phyloP scores from a whole-genome alignment of 2,329 filamentous ascomycete genomes.

The Penicillium corylophilum region DNA sequence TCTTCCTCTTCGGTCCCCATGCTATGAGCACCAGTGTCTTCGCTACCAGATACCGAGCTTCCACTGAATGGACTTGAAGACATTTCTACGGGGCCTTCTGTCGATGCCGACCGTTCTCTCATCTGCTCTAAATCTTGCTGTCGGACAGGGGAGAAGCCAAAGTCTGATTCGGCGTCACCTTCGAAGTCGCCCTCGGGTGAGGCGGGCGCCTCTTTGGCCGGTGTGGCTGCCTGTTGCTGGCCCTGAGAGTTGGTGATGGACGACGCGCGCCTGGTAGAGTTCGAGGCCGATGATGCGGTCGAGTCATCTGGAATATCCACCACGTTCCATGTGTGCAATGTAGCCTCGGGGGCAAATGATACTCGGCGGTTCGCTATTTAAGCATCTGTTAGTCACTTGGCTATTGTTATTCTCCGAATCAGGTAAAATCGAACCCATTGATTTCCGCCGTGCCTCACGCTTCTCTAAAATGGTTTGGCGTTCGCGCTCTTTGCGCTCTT shows the following conservation, averaged over 20 bases:
- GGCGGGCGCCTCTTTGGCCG: slow-evolving; percentile 59
- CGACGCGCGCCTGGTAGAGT: slow-evolving; percentile 73
- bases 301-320: slow-evolving; percentile 86
- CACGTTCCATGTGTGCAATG: slow-evolving; percentile 94
- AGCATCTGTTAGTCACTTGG: slow-evolving; percentile 18
- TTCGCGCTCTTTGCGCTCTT: slow-evolving; percentile 59
- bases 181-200: slow-evolving; percentile 54
- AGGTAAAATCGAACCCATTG: slow-evolving; percentile 57
- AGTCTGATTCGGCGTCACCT: slow-evolving; percentile 54
- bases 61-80: slow-evolving; percentile 78
- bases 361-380: slow-evolving; percentile 75
- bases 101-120: slow-evolving; percentile 34
- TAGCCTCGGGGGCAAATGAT: slow-evolving; percentile 95
- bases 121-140: slow-evolving; percentile 66
- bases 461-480: slow-evolving; percentile 65
- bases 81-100: slow-evolving; percentile 59
- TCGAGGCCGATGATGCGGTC: slow-evolving; percentile 71
- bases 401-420: neutral
- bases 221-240: slow-evolving; percentile 32
- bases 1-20: slow-evolving; percentile 43
- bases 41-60: slow-evolving; percentile 47
- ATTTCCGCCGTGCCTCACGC: slow-evolving; percentile 86
- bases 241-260: slow-evolving; percentile 47
- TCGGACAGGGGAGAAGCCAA: slow-evolving; percentile 61
- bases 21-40: slow-evolving; percentile 43